Evolutionary conservation across 192 early-diverging fungal genomes (phyloP).

Genomic region (Podila clonocystis): DNA sequence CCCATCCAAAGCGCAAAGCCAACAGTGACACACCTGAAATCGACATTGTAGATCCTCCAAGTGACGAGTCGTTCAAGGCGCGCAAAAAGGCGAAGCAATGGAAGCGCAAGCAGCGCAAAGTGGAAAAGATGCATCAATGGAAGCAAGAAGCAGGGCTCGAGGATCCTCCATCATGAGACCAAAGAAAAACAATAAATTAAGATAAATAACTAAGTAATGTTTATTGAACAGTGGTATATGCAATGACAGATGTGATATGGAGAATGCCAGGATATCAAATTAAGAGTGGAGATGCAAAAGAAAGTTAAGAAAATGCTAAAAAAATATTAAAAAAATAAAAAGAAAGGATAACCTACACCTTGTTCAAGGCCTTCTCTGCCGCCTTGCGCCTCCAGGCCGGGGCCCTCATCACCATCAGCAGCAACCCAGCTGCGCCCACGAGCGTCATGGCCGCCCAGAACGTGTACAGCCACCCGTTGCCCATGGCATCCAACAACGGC

Average conservation of each 20-base stretch:
- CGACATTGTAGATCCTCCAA: neutral
- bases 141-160: neutral
- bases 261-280: no score
- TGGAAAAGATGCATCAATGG: conserved; percentile 3
- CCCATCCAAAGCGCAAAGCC: neutral
- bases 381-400: conserved; percentile 24
- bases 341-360: neutral
- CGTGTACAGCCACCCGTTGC: conserved; percentile 43
- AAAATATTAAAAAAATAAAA: neutral
- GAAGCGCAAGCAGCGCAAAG: neutral
- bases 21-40: neutral
- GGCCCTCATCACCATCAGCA: conserved; percentile 22
- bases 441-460: conserved; percentile 37
- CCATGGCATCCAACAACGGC: conserved; percentile 20
- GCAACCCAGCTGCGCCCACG: conserved; percentile 9
- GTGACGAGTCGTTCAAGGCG: neutral
- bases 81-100: neutral
- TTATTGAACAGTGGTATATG: no score
- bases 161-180: neutral
- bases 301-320: neutral
- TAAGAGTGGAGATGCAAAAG: no score
- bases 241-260: no score
- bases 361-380: conserved; percentile 27
- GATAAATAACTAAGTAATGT: no score
- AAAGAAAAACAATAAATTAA: neutral